A percentile compares a stretch with the other conserved stretches of the same genome.
Conservation (phyloP, 2,329 filamentous ascomycete genomes). For the Zopfia rhizophila region DNA sequence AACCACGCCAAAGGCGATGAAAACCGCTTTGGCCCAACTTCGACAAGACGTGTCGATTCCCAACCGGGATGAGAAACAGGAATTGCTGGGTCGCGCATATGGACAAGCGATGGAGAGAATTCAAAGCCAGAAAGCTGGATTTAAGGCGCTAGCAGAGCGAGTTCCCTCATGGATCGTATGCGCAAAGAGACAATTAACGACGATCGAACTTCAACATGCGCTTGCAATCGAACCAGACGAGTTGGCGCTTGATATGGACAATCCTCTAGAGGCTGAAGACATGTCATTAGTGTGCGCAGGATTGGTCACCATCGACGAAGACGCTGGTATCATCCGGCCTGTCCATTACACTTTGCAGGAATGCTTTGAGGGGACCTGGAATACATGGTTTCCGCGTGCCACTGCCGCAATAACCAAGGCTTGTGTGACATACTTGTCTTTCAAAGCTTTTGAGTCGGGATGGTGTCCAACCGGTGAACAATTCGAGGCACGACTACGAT, state of each 20-base stretch:
- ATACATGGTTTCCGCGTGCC: slow-evolving; percentile 27
- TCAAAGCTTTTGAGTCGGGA: slow-evolving; percentile 34
- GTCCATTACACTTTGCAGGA: slow-evolving; percentile 34
- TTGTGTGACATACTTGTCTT: slow-evolving; percentile 39
- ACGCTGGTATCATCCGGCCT: slow-evolving; percentile 31
- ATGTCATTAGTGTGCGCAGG: slow-evolving; percentile 29
- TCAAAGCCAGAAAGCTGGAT: slow-evolving; percentile 1
- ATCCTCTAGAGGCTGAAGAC: slow-evolving; percentile 2
- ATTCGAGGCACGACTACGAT: too few species aligned
- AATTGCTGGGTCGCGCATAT: slow-evolving; percentile 18
- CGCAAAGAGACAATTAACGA: slow-evolving; percentile 8
- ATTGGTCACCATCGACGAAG: slow-evolving; percentile 37
- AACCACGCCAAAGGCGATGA: slow-evolving; percentile 10
- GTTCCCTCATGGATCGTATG: slow-evolving; percentile 12
- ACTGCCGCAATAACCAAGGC: slow-evolving; percentile 26
- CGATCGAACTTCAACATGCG: slow-evolving; percentile 9
- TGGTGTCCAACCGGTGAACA: too few species aligned
- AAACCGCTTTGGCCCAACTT: slow-evolving; percentile 13
- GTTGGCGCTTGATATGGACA: slow-evolving; percentile 8
- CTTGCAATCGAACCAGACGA: slow-evolving; percentile 8
- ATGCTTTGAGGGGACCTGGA: slow-evolving; percentile 31
- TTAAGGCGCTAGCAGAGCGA: slow-evolving; percentile 4
- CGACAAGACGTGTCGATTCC: too few species aligned
- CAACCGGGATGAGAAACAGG: too few species aligned
- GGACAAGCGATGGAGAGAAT: slow-evolving; percentile 16